Evolutionary conservation across 108 stramenopile genomes (phyloP), one percentile per base, ranked within the genome.

Genomic region (Cyclotella baltica): DNA sequence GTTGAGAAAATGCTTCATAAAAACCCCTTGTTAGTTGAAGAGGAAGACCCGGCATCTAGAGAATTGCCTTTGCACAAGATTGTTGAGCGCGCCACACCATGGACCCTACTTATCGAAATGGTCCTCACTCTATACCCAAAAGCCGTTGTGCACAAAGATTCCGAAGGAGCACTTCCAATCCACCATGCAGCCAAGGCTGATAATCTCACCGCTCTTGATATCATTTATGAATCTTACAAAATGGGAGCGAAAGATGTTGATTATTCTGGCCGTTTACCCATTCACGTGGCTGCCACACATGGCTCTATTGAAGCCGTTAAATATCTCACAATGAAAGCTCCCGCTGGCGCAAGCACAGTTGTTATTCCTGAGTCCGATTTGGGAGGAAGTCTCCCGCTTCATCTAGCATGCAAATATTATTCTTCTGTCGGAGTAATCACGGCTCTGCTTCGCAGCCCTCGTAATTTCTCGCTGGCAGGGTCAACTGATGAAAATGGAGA

Each of bases 151-250:
- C 95, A 96, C 72, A 88, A 90, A 27, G 95, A 96, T 64, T 85
- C 83, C 55, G 87, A 92, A 80, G 95, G 95, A 29, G 88, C 90
- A n/a, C 67, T 96, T 35, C 95, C 95, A 28, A 96, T 96, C 40
- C 95, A 96, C 62, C 95, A 96, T 70, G 95, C 95, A 1, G 68
- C 95, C 33, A 85, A 87, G 0, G 88, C 93, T 59, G 91, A 93
- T 59, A 93, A 93, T 62, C 62, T 93, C 19, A 74, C 88, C 30
- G 95, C 92, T 18, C 80, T 96, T 48, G 95, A 93, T 56, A 92
- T 96, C 59, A 93, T 96, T 40, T 92, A 91, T 67, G 90, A 88
- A 76, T 90, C 92, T 33, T 96, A 96, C 87, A 93, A 92, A 70
- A 92, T 92, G 77, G 95, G 95, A 25, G 88, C 92, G 31, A 92